Conservation (phyloP, 306 rosid species). For the Vicia sativa region DNA sequence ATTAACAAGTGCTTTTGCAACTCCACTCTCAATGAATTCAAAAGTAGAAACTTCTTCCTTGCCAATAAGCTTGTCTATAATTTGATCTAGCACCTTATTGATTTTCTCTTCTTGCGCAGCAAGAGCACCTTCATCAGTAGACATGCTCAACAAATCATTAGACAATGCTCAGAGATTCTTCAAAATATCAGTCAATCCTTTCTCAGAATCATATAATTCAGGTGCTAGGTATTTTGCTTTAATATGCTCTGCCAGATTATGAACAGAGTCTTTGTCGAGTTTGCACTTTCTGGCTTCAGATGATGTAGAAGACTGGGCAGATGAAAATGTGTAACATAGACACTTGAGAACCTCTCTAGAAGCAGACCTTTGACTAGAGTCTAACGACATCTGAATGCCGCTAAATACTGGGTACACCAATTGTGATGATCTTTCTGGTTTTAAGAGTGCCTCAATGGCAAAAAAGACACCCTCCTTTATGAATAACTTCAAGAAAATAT, state of each 20-base stretch:
- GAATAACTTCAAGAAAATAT: constrained; percentile 68
- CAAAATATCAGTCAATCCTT: constrained; percentile 79
- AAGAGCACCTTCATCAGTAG: constrained; percentile 45
- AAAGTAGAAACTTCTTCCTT: constrained; percentile 91
- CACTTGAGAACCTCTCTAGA: constrained; percentile 67
- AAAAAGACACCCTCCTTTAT: constrained; percentile 93
- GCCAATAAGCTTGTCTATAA: constrained; percentile 73
- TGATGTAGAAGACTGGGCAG: constrained; percentile 49
- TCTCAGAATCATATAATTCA: constrained; percentile 64
- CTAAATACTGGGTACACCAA: constrained; percentile 60
- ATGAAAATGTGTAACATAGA: constrained; percentile 78
- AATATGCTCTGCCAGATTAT: constrained; percentile 71
- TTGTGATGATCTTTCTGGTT: constrained; percentile 66
- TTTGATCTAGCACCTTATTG: constrained; percentile 55
- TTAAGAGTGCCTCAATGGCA: constrained; percentile 75
- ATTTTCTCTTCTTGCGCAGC: constrained; percentile 60
- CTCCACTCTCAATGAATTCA: constrained; percentile 94
- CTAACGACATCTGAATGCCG: constrained; percentile 53
- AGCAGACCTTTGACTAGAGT: constrained; percentile 59
- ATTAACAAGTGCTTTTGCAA: constrained; percentile 71
- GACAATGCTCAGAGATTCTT: constrained; percentile 70
- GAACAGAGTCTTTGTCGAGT: constrained; percentile 78
- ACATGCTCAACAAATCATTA: constrained; percentile 53
- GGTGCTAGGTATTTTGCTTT: constrained; percentile 66
- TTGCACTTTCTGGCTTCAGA: constrained; percentile 71